Base-by-base conservation (phyloP, 306 rosid genomes). In the Lathyrus tuberosus region DNA sequence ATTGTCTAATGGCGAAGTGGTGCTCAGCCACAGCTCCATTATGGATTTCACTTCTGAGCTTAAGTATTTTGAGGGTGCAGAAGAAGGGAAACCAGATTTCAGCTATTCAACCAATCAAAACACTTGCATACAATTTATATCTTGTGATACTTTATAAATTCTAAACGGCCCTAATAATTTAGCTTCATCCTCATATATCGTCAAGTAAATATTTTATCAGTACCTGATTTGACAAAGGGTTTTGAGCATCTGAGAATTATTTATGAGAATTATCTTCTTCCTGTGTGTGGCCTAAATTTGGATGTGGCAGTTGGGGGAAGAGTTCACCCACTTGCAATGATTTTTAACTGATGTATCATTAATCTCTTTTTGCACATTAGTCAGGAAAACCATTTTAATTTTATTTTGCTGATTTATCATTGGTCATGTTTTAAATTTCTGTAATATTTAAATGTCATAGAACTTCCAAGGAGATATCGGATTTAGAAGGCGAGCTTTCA, bases 391-490 rank as follows among this genome's bases (percentile, higher is more conserved):
- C 16, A 24, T 10, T 74, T 42, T 61, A 33, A 16, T 78, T 40
- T 65, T 52, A 17, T 69, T 64, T 65, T 28, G 71, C 65, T 46
- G 61, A 41, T 67, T 35, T 61, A 47, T 82, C 71, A 52, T 44
- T 37, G 44, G 20, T 38, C 38, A 18, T 75, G 69, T 71, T 74
- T 65, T 72, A 70, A 56, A 44, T 62, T 24, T 62, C 64, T 35
- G 69, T 54, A 63, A 82, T 65, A 37, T 86, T 57, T 73, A 41
- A 71, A 79, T 79, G 72, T 85, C 73, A 26, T 89, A 95, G 99
- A 73, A 95, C 99, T 61, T 95, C 99, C 24, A 95, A 91, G 80
- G 99, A 95, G 82, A 91, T 95, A 80, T 95, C 99, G 3, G 99
- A 95, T 79, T 80, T 95, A 61, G 99, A 91, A 51, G 97, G 95